Base-by-base conservation (phyloP, 768 basidiomycete species). In the Amanita pseudoporphyria region DNA sequence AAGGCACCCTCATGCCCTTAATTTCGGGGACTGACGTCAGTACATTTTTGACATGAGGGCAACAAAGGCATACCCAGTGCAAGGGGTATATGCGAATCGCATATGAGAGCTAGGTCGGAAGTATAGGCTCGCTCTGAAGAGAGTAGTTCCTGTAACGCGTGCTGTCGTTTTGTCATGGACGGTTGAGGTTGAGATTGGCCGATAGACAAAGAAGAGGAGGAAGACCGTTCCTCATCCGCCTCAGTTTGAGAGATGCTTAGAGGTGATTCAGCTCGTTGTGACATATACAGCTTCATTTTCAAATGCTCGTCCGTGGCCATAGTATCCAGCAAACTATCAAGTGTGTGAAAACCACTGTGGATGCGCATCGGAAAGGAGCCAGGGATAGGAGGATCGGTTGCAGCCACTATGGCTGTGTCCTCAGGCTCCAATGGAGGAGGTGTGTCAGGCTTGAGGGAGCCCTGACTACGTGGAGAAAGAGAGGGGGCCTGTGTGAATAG, bases 61-160 rank as follows among this genome's bases (percentile, higher is more conserved):
- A 14, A 58, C 31, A 40, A 45, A 24, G 9, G 37, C 47, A 48
- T 45, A 78, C 88, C 87, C 58, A 84, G 69, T 40, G 87, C 88
- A 46, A 88, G 65, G 5, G 87, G 87, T 35, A 90, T 81, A 56
- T 91, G 82, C 21, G 90, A 74, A 53, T 86, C 82, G 47, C 82
- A 73, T 54, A 91, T 79, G 47, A 90, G 69, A 13, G 82, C 82
- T 22, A 92, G 71, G 70, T 91, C 89, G n/a, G 80, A 81, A 10
- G 88, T 82, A 63, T 90, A 90, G 1, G 85, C 83, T 22, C 84
- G 72, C 59, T 92, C 88, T 18, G 85, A 86, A 9, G 82, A 78
- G 39, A 91, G 72, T 22, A 92, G 65, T 55, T 92, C 89, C 45
- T 79, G 76, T 18, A 91, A 68, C 7, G 87, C 87, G 61, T 91